These are phyloP conservation scores for Ogataea trehaloabstinens DNA, from an alignment of 805 yeast genomes.

Conservation along the genomic window DNA sequence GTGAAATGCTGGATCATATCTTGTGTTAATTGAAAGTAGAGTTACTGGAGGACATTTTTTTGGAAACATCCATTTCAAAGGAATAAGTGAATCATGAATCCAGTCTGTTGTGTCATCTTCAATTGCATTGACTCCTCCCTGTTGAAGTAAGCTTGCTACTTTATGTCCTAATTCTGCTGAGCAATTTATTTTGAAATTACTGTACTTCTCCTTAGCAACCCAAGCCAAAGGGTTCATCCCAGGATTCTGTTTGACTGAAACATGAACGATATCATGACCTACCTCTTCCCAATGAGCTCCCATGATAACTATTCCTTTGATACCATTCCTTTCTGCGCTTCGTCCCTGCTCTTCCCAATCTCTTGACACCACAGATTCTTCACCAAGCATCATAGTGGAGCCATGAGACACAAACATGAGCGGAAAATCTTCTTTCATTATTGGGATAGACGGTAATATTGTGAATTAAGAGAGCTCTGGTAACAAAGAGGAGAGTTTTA, in stretches of 20 bases:
- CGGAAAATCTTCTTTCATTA: conserved; percentile 7
- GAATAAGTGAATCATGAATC: conserved; percentile 12
- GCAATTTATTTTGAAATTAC: conserved; percentile 8
- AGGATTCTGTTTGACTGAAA: conserved; percentile 7
- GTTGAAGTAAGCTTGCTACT: conserved; percentile 5
- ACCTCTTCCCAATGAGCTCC: conserved; percentile 13
- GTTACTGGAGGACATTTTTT: conserved; percentile 11
- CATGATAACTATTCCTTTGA: conserved; percentile 9
- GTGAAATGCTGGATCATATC: conserved; percentile 10
- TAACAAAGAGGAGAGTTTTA: no score
- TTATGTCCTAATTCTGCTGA: conserved; percentile 8
- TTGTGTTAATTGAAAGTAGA: conserved; percentile 7
- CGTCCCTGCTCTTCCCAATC: conserved; percentile 13
- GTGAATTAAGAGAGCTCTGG: no score
- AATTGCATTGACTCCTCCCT: conserved; percentile 9
- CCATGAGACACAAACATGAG: conserved; percentile 11
- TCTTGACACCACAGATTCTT: conserved; percentile 9
- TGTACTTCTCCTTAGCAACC: conserved; percentile 7
- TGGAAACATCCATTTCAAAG: conserved; percentile 13
- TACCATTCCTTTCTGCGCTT: conserved; percentile 8
- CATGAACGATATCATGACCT: conserved; percentile 8
- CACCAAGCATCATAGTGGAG: conserved; percentile 13
- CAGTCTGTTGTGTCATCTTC: conserved; percentile 11
- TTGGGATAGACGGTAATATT: no score
- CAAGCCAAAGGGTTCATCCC: conserved; percentile 11